phyloP scores from a whole-genome alignment of 2,329 filamentous ascomycete genomes.

The Keithomyces neogunnii region DNA sequence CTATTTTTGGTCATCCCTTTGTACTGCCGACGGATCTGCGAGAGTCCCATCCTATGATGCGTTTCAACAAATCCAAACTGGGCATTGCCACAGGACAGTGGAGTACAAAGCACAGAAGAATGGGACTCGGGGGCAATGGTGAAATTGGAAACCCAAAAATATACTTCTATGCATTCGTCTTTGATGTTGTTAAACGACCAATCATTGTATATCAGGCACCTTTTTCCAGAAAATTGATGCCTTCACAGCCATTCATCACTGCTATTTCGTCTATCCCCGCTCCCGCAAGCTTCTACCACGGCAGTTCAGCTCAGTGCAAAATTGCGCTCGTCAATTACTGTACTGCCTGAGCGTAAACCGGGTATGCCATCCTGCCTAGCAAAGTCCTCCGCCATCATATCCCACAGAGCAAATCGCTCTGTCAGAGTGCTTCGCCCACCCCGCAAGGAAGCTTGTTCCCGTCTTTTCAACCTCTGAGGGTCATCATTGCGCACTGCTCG shows the following conservation, averaged over 20 bases:
- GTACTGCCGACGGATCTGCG: no score
- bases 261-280: neutral
- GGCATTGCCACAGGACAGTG: neutral
- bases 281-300: neutral
- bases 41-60: no score
- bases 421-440: conserved; percentile 15
- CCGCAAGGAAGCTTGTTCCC: neutral
- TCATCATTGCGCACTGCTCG: conserved; percentile 10
- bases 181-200: conserved; percentile 1
- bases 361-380: conserved; percentile 25
- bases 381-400: conserved; percentile 28
- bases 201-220: conserved; percentile 5
- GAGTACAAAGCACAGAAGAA: neutral
- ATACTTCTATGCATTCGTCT: conserved; percentile 5
- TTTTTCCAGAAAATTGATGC: conserved; percentile 4
- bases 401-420: conserved; percentile 27
- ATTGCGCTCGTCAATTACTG: conserved; percentile 30
- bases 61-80: no score
- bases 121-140: neutral
- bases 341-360: conserved; percentile 27
- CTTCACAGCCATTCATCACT: neutral
- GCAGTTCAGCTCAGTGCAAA: conserved; percentile 15
- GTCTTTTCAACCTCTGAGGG: conserved; percentile 8
- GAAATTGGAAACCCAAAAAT: conserved; percentile 5
- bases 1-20: no score